Evolutionary conservation across 805 yeast genomes (phyloP).

Genomic region (Peterozyma xylosa): DNA sequence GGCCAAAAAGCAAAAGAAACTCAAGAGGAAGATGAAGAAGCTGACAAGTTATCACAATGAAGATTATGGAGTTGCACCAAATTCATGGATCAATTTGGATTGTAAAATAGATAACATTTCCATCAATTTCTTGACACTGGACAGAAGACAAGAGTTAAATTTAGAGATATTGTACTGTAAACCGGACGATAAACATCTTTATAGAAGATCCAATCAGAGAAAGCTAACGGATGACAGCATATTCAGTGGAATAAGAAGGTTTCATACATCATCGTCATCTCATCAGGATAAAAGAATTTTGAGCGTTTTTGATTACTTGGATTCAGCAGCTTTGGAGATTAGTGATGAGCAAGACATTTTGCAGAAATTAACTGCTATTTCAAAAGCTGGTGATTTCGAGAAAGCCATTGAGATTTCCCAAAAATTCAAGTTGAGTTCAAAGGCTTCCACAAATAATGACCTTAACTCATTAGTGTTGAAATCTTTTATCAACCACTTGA

Average conservation of each 20-base stretch:
- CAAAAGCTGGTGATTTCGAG: slow-evolving; percentile 1
- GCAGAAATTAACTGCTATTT: not conserved
- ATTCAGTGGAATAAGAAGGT: slow-evolving; percentile 36
- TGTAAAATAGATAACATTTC: slow-evolving; percentile 53
- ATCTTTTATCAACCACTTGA: slow-evolving; percentile 2
- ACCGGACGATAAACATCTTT: slow-evolving; percentile 27
- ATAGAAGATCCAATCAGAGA: slow-evolving; percentile 14
- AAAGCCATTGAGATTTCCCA: not conserved
- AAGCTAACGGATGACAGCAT: slow-evolving; percentile 26
- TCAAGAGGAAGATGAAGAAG: slow-evolving; percentile 47
- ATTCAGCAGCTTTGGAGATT: not conserved
- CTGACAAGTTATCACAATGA: slow-evolving; percentile 45
- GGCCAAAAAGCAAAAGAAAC: slow-evolving; percentile 41
- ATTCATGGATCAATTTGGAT: slow-evolving; percentile 82
- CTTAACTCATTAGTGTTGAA: not conserved
- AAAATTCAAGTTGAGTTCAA: not conserved
- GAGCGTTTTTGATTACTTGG: not conserved
- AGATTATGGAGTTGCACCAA: slow-evolving; percentile 49
- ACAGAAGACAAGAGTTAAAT: slow-evolving; percentile 59
- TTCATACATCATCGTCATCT: slow-evolving; percentile 26
- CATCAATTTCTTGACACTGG: slow-evolving; percentile 67
- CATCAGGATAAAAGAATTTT: too few species aligned
- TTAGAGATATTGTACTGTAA: slow-evolving; percentile 64
- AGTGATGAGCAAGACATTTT: not conserved
- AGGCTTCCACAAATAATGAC: not conserved